Percentiles rank a stretch among this genome's conserved stretches.
phyloP scores from a whole-genome alignment of 257 asterid species.

The Gynochthodes officinalis region DNA sequence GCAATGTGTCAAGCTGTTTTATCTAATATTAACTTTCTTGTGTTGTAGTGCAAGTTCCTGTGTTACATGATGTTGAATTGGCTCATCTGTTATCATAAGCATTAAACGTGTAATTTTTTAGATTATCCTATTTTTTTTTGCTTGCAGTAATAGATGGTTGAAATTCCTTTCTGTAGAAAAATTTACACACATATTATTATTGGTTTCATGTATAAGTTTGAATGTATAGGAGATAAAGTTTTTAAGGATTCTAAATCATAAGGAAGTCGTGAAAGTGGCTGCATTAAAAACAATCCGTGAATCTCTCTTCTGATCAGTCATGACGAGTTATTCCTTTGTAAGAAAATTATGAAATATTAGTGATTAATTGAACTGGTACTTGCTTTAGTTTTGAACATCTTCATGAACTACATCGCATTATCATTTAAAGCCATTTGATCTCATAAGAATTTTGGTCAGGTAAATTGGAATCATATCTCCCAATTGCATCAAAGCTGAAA shows the following conservation, averaged over 20 bases:
- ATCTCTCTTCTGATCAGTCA: background rate
- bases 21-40: background rate
- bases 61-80: no score
- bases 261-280: no score
- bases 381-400: background rate
- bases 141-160: background rate
- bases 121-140: background rate
- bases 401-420: background rate
- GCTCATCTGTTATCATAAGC: background rate
- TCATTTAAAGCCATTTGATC: background rate
- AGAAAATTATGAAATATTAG: background rate
- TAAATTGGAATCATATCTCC: constrained; percentile 66
- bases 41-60: background rate
- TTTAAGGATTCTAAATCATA: background rate
- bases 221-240: no score
- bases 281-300: background rate
- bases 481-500: constrained; percentile 77
- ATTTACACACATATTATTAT: background rate
- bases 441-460: constrained; percentile 39
- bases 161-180: background rate
- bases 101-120: background rate
- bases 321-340: background rate
- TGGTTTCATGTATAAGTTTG: background rate
- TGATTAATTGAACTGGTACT: background rate
- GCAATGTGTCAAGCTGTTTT: background rate